Base-by-base conservation (phyloP, 1,284 basidiomycete genomes). In the Mycosarcoma maydis region DNA sequence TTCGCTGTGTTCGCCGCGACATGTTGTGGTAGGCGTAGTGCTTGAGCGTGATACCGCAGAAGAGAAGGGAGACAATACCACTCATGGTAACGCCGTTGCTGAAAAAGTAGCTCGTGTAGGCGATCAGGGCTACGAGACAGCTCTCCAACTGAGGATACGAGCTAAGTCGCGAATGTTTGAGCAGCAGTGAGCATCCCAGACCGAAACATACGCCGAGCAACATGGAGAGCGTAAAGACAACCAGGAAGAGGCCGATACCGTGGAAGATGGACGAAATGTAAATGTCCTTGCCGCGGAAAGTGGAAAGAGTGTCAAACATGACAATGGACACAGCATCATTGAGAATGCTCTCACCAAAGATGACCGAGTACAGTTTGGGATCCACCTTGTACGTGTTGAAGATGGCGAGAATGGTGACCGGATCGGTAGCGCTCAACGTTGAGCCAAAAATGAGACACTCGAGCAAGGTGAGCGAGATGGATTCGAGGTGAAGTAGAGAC, bases 241-340 rank as follows among this genome's bases (percentile, higher is more conserved):
- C 87, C 76, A 98, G 84, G 87, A 99, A 99, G 72, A 98, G 93
- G 23, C 94, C 94, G 29, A 92, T 89, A 32, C 94, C 95, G 80
- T 94, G 91, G 85, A 98, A 95, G 70, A 99, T 86, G 3, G 93
- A 95, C 7, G 88, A 88, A 23, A 97, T 78, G 82, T 89, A 91
- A 56, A 98, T 90, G 75, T 95, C 90, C 52, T 90, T 88, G 22
- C 92, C 92, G 72, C 95, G 91, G 83, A 98, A 97, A 75, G 90
- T 90, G 4, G 91, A 90, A 43, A 98, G 85, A 0, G 94, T 97
- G 83, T 99, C 95, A 83, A 98, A 98, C 92, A 99, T 96, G 84
- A 98, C 95, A 85, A 98, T 98, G 85, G 92, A 94, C 75, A 99
- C 95, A 24, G 95, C 95, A 86, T 99, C 95, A 84, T 99, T 98